Conservation (phyloP, 345 rosid genomes). For the Theobroma cacao region DNA sequence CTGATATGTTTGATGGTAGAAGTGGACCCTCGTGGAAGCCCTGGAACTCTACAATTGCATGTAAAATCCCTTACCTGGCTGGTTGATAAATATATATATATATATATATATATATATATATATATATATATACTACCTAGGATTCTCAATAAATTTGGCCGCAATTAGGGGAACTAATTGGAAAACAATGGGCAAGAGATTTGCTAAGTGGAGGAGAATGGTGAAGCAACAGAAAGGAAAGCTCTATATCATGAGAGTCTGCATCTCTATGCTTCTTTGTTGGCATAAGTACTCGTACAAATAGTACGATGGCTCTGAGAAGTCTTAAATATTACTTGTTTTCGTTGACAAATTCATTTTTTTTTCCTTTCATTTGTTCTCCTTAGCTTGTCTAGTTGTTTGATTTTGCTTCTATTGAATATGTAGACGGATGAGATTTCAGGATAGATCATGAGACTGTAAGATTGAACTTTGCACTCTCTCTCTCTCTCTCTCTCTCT, state of each 20-base stretch:
- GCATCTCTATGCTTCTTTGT: constrained; percentile 68
- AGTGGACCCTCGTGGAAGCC: constrained; percentile 28
- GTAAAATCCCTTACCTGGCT: constrained; percentile 1
- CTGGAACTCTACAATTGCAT: constrained; percentile 1
- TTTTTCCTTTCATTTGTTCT: background rate
- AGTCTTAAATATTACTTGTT: constrained; percentile 2
- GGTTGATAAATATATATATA: background rate
- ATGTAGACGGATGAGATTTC: constrained; percentile 18
- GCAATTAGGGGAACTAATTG: constrained; percentile 9
- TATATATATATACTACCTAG: background rate
- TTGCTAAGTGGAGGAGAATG: constrained; percentile 57
- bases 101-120: background rate
- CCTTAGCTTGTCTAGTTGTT: background rate
- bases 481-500: background rate
- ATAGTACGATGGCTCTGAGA: background rate
- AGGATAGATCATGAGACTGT: background rate
- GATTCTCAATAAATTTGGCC: background rate
- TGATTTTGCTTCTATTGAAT: constrained; percentile 18
- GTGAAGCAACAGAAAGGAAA: constrained; percentile 62
- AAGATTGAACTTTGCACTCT: background rate
- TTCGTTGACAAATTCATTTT: background rate
- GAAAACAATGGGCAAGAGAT: constrained; percentile 38
- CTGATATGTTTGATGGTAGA: constrained; percentile 18
- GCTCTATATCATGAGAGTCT: constrained; percentile 54
- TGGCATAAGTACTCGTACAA: constrained; percentile 47